Evolutionary conservation across 805 yeast species (phyloP).

Genomic region (Candida xyloterini): DNA sequence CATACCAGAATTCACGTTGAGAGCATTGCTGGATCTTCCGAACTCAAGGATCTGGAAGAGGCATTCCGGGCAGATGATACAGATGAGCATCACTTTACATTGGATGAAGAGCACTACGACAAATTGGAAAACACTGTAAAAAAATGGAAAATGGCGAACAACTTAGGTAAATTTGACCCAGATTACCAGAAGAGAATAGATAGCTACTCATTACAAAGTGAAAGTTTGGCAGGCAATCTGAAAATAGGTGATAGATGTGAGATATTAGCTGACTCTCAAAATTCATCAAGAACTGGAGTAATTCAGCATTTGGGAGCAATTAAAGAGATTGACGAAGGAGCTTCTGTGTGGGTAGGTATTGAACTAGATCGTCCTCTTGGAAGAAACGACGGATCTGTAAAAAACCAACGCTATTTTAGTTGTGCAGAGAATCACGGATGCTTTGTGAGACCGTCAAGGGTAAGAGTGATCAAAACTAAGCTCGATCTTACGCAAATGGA

Average conservation of each 20-base stretch:
- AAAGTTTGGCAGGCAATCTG: constrained; percentile 34
- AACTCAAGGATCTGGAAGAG: constrained; percentile 31
- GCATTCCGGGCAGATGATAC: constrained; percentile 16
- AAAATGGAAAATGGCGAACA: constrained; percentile 69
- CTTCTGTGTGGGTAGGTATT: constrained; percentile 72
- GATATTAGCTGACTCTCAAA: constrained; percentile 27
- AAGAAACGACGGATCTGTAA: constrained; percentile 75
- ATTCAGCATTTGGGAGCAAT: constrained; percentile 69
- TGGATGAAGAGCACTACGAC: constrained; percentile 62
- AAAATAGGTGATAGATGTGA: constrained; percentile 54
- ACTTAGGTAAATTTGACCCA: constrained; percentile 73
- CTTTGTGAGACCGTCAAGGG: constrained; percentile 59
- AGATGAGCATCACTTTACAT: constrained; percentile 38
- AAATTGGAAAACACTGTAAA: constrained; percentile 60
- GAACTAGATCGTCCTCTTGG: constrained; percentile 86
- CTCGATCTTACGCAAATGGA: not conserved
- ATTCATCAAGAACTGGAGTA: constrained; percentile 62
- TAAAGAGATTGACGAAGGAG: constrained; percentile 50
- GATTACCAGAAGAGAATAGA: constrained; percentile 33
- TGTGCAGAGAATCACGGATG: constrained; percentile 65
- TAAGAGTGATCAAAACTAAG: not conserved
- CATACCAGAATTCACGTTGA: constrained; percentile 54
- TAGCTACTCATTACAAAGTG: constrained; percentile 23
- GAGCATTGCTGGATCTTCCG: constrained; percentile 53
- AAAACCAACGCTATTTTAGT: constrained; percentile 56